Base-by-base conservation (phyloP, 78 protist genomes). In the Planoprotostelium fungivorum region DNA sequence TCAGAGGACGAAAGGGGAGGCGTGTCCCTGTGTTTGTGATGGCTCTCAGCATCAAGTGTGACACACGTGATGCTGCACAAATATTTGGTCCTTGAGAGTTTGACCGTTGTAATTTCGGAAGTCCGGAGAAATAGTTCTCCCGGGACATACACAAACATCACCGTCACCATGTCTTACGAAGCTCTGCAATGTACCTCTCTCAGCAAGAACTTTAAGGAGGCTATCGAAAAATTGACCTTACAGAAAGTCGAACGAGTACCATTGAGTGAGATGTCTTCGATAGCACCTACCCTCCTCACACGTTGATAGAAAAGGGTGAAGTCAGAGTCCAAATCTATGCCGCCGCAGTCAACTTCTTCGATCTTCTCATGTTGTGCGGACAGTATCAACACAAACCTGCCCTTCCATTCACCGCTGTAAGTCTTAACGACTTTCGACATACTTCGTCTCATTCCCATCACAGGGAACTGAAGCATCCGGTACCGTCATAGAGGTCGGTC, bases 371-470 rank as follows among this genome's bases (percentile, higher is more conserved):
- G 88, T 28, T 84, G 31, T 51, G 73, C 16, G 73, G 73, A 51
- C 73, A 51, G 16, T 51, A 51, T 16, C 73, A 51, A 16, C 73
- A 51, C 73, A 51, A 51, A 16, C 73, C 73, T 25, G 31, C 73
- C 73, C 73, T 51, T 51, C 73, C 73, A 51, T 51, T 51, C 73
- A 51, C 73, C 16, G 73, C 28, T 85, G 63, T 28, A 88, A 88
- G 28, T 37, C 38, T 86, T 89, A 93, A 51, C 16, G 73, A 16
- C 5, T 25, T 51, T 16, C 5, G 73, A 51, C 73, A 16, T 51
- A 5, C n/a, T n/a, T n/a, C n/a, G n/a, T 16, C 95, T 89, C 63
- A 37, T 89, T 37, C 86, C 86, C 86, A 38, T 88, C n/a, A n/a
- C n/a, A 51, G 73, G 73, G 73, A 5, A 51, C 73, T 25, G 73